Evolutionary conservation across 768 basidiomycete species (phyloP), one percentile per base, ranked within the genome.

Genomic region (Phlebiopsis flavidoalba): DNA sequence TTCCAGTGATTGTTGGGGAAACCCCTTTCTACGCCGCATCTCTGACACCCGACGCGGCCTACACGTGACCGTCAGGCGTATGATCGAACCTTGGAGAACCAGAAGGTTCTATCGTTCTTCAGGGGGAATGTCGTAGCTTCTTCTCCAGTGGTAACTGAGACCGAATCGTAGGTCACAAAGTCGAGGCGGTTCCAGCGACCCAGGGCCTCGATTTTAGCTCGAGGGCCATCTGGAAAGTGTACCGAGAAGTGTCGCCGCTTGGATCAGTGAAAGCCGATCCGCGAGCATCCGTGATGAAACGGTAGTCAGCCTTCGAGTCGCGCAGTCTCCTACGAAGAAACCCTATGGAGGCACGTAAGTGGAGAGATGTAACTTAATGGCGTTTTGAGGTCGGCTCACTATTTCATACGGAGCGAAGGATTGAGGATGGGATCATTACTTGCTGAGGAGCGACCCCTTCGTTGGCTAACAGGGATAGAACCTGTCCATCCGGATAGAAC

Each of bases 71-170:
- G 6, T 31, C 26, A 31, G 6, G 26, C 60, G 69, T 86, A 92
- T 46, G 88, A 93, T 69, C 81, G 80, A 65, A 94, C 91, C 73
- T 90, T 94, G 46, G 93, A 95, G 74, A 97, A 97, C 87, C 90
- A 95, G 71, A 92, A 96, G n/a, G 93, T 84, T 58, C 91, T 80
- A 70, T 94, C 92, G 65, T 94, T 85, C 69, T 91, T 92, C 65
- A 95, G 74, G 10, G 83, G 77, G 31, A 96, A 75, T 17, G 87
- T 84, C 10, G 81, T 70, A 12, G 80, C 76, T 31, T 31, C n/a
- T 69, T 94, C 93, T 2, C 91, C 93, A 17, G 81, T 88, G 60
- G 82, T 84, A n/a, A 90, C 66, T 59, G 89, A 83, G 5, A 95
- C 83, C 0, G 89, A 89, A 57, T 88, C 81, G 71, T 96, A 96